A percentile compares a stretch with the other conserved stretches of the same genome.
These are phyloP conservation scores for Diversispora epigaea DNA, from an alignment of 192 early-diverging fungal species.

Conservation along the genomic window DNA sequence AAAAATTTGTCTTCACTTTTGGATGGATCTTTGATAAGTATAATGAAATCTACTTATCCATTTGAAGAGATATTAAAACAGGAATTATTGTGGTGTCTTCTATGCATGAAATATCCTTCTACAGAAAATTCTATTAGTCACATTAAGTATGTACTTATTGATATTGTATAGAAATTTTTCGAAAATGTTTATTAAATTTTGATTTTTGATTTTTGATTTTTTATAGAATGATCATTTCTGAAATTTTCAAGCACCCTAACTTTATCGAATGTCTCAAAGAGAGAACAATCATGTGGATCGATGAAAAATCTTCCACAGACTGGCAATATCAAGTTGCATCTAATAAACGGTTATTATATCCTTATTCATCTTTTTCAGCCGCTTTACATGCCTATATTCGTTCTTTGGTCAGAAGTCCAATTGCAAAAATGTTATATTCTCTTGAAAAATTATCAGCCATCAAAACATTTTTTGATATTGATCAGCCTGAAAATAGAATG, in stretches of 20 bases:
- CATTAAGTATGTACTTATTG: neutral
- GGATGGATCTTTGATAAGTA: neutral
- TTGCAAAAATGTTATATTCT: constrained; percentile 29
- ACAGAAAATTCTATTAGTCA: neutral
- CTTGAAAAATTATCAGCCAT: constrained; percentile 27
- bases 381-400: constrained; percentile 24
- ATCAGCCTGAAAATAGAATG: neutral
- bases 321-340: constrained; percentile 30
- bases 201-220: neutral
- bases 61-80: constrained; percentile 22
- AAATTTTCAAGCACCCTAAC: constrained; percentile 3
- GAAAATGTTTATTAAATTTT: neutral
- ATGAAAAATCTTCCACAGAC: neutral
- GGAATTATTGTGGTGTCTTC: constrained; percentile 30
- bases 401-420: constrained; percentile 6
- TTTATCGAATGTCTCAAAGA: constrained; percentile 11
- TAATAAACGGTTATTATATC: constrained; percentile 13
- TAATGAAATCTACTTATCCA: constrained; percentile 14
- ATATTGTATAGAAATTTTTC: neutral
- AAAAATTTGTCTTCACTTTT: neutral
- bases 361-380: constrained; percentile 18
- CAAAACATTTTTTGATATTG: neutral
- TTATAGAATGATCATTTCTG: neutral
- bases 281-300: constrained; percentile 9
- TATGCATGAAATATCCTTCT: constrained; percentile 27